Evolutionary conservation across 139 green algal species (phyloP).

Genomic region (Picocystis salinarum): DNA sequence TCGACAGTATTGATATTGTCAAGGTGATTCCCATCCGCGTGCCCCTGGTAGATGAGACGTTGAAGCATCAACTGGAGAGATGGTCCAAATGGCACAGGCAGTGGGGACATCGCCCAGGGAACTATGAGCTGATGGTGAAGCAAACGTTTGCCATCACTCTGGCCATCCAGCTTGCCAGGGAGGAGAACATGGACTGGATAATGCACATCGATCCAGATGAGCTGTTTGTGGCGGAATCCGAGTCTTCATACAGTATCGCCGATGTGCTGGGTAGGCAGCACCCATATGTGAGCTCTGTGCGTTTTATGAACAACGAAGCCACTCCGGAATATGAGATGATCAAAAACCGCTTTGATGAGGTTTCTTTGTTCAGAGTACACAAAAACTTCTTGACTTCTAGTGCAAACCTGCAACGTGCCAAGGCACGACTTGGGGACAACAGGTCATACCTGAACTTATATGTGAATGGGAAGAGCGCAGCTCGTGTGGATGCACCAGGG

Average conservation of each 20-base stretch:
- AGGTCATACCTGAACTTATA: conserved; percentile 26
- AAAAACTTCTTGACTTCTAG: conserved; percentile 24
- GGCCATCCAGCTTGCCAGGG: conserved; percentile 11
- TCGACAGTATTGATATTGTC: too few relatives aligned
- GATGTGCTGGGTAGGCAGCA: too few relatives aligned
- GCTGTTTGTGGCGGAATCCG: too few relatives aligned
- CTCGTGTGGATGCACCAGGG: too few relatives aligned
- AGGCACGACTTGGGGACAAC: too few relatives aligned
- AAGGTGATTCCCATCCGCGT: too few relatives aligned
- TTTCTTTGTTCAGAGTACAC: conserved; percentile 34
- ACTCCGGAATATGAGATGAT: conserved; percentile 23
- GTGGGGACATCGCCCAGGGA: conserved; percentile 22
- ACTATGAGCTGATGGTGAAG: conserved; percentile 38
- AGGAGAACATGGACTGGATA: conserved; percentile 20
- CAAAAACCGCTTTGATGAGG: conserved; percentile 26
- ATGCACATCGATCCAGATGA: conserved; percentile 37
- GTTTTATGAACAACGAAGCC: conserved; percentile 35
- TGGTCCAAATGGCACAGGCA: too few relatives aligned
- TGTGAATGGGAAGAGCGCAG: conserved; percentile 32
- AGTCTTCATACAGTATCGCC: too few relatives aligned
- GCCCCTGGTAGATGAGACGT: too few relatives aligned
- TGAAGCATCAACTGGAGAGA: too few relatives aligned
- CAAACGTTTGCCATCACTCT: conserved; percentile 14
- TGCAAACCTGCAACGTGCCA: too few relatives aligned
- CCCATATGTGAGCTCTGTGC: conserved; percentile 11